These are phyloP conservation scores for Geotrichum restrictum DNA, from an alignment of 1,139 yeast genomes.

Conservation along the genomic window DNA sequence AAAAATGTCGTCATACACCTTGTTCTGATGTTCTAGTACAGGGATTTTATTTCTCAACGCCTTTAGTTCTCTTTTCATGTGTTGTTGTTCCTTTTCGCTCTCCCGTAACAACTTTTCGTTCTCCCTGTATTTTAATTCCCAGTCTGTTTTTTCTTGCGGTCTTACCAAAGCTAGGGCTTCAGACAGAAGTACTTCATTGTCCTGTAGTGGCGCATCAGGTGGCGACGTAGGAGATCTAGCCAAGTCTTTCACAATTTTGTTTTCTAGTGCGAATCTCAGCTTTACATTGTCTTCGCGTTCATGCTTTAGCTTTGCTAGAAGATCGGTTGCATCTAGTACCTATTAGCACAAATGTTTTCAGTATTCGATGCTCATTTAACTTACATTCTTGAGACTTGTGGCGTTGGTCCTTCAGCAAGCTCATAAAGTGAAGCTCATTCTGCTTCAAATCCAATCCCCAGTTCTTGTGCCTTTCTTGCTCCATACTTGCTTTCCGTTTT, in stretches of 20 bases:
- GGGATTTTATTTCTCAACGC: background rate
- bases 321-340: slow-evolving; percentile 7
- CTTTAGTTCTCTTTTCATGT: background rate
- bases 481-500: slow-evolving; percentile 7
- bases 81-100: background rate
- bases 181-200: slow-evolving; percentile 1
- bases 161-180: slow-evolving; percentile 5
- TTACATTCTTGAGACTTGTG: slow-evolving; percentile 10
- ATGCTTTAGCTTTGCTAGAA: slow-evolving; percentile 9
- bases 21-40: slow-evolving; percentile 4
- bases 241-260: slow-evolving; percentile 6
- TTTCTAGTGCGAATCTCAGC: slow-evolving; percentile 5
- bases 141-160: background rate
- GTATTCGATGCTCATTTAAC: no score
- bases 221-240: background rate
- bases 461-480: slow-evolving; percentile 16
- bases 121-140: background rate
- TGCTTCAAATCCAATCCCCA: slow-evolving; percentile 9
- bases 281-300: slow-evolving; percentile 14
- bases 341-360: background rate
- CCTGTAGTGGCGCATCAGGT: background rate
- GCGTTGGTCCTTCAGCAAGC: slow-evolving; percentile 9
- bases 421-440: slow-evolving; percentile 12
- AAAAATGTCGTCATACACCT: slow-evolving; percentile 3
- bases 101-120: slow-evolving; percentile 3